Evolutionary conservation across 2,329 filamentous ascomycete species (phyloP).

Genomic region (Coniella lustricola): DNA sequence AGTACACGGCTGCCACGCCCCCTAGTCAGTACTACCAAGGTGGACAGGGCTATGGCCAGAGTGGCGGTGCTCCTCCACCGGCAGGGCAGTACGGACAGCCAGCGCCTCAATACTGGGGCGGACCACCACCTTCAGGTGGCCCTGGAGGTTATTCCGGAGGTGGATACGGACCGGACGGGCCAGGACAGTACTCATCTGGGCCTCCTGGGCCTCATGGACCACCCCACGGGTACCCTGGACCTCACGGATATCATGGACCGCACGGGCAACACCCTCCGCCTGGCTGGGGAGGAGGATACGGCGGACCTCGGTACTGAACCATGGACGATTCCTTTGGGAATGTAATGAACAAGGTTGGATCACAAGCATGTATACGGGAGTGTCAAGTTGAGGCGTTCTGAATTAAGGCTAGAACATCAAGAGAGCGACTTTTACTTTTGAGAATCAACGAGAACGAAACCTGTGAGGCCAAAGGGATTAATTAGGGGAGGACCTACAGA

Average conservation of each 20-base stretch:
- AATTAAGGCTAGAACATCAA: too few relatives aligned
- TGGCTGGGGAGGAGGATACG: constrained; percentile 12
- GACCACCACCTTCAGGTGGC: constrained; percentile 6
- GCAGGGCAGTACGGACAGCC: constrained; percentile 21
- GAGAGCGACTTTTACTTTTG: too few relatives aligned
- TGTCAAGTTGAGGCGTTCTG: too few relatives aligned
- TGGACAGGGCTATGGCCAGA: constrained; percentile 14
- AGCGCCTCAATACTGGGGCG: constrained; percentile 18
- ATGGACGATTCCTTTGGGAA: too few relatives aligned
- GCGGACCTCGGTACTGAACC: constrained; percentile 4
- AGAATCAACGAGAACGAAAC: too few relatives aligned
- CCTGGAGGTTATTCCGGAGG: constrained; percentile 12
- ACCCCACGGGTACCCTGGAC: background rate
- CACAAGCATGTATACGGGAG: too few relatives aligned
- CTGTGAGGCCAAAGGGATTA: too few relatives aligned
- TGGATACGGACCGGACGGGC: constrained; percentile 11
- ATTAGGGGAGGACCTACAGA: too few relatives aligned
- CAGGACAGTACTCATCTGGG: constrained; percentile 3
- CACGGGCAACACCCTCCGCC: constrained; percentile 9
- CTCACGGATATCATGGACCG: constrained; percentile 19
- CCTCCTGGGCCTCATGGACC: constrained; percentile 16
- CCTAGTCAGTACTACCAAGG: constrained; percentile 25
- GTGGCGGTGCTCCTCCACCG: constrained; percentile 10
- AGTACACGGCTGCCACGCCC: constrained; percentile 22
- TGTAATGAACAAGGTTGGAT: too few relatives aligned